phyloP scores from a whole-genome alignment of 225 moss, liverwort and hornwort genomes.

The Anthoceros angustus region DNA sequence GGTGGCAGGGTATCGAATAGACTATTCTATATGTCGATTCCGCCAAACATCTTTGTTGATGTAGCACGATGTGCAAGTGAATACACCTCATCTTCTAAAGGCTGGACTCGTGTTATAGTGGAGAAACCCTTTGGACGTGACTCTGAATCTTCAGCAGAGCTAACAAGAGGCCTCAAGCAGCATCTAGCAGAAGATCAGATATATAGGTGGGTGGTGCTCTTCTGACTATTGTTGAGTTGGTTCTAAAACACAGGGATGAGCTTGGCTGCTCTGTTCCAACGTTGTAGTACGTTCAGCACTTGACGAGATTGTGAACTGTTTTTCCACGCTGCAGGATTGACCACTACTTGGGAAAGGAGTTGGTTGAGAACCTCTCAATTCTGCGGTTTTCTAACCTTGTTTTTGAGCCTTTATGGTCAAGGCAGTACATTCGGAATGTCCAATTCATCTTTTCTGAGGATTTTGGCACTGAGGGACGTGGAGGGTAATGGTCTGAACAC shows the following conservation, averaged over 20 bases:
- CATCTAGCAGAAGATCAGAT: slow-evolving; percentile 83
- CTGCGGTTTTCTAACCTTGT: slow-evolving; percentile 89
- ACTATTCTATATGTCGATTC: slow-evolving; percentile 85
- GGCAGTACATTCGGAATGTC: slow-evolving; percentile 89
- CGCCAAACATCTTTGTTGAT: slow-evolving; percentile 85
- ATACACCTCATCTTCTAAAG: slow-evolving; percentile 56
- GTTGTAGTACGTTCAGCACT: neutral
- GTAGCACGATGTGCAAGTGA: slow-evolving; percentile 74
- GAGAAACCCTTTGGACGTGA: slow-evolving; percentile 96
- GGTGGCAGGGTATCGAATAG: slow-evolving; percentile 64
- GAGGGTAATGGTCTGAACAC: slow-evolving; percentile 33
- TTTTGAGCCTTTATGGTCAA: slow-evolving; percentile 86
- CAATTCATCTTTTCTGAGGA: slow-evolving; percentile 89
- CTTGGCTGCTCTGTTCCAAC: neutral
- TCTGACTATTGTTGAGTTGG: neutral
- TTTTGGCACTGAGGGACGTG: slow-evolving; percentile 86
- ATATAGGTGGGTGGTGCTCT: slow-evolving; percentile 39
- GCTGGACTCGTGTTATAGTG: slow-evolving; percentile 89
- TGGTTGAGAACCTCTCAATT: slow-evolving; percentile 84
- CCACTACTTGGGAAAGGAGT: slow-evolving; percentile 91
- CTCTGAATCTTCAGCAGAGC: slow-evolving; percentile 69
- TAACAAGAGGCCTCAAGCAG: slow-evolving; percentile 59
- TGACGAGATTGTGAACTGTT: neutral
- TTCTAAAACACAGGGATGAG: neutral
- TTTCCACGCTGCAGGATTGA: slow-evolving; percentile 51